Conservation (phyloP, 495 filamentous ascomycete species). For the Tetracladium setigerum region DNA sequence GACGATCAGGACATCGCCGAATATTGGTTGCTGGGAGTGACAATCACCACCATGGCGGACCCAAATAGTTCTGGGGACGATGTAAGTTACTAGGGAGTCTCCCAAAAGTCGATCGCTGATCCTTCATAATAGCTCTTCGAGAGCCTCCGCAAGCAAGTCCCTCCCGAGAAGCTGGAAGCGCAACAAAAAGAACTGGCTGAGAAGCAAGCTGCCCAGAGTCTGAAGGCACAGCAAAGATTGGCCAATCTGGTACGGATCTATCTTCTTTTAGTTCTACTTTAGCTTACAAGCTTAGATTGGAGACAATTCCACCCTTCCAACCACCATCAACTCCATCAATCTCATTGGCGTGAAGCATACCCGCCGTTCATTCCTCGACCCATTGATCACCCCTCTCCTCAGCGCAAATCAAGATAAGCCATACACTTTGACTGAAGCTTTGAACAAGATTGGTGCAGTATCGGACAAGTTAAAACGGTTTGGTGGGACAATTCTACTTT, state of each 20-base stretch:
- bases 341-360: slow-evolving; percentile 74
- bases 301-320: slow-evolving; percentile 68
- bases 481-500: slow-evolving; percentile 42
- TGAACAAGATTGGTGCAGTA: slow-evolving; percentile 58
- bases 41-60: slow-evolving; percentile 38
- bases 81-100: slow-evolving; percentile 27
- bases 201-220: slow-evolving; percentile 53
- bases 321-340: slow-evolving; percentile 73
- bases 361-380: slow-evolving; percentile 68
- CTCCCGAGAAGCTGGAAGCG: slow-evolving; percentile 53
- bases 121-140: slow-evolving; percentile 56
- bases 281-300: slow-evolving; percentile 48
- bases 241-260: slow-evolving; percentile 39
- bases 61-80: slow-evolving; percentile 38
- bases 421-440: slow-evolving; percentile 70
- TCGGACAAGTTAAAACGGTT: slow-evolving; percentile 72
- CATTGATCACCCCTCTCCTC: slow-evolving; percentile 69
- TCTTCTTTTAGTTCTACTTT: not conserved
- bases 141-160: slow-evolving; percentile 52
- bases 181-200: slow-evolving; percentile 55
- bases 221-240: slow-evolving; percentile 57
- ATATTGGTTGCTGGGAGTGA: not conserved
- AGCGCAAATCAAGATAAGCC: slow-evolving; percentile 53
- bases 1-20: not conserved
- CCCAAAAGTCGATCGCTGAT: slow-evolving; percentile 2